phyloP scores from a whole-genome alignment of 2,329 filamentous ascomycete species.

The Rhynchosporium graminicola region DNA sequence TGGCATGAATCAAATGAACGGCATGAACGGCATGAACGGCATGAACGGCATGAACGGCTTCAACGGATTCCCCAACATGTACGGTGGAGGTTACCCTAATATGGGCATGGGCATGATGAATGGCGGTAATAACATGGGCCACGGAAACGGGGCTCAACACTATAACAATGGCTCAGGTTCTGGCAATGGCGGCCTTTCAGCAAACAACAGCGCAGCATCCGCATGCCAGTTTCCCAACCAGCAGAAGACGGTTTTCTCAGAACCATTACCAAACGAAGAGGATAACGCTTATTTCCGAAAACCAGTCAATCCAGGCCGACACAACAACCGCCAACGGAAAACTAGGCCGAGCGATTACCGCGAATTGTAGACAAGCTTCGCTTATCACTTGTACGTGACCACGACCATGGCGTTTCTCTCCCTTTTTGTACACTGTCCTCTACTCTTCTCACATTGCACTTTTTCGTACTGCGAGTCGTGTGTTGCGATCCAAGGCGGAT shows the following conservation, averaged over 20 bases:
- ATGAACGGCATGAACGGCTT: slow-evolving; percentile 46
- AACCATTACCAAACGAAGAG: slow-evolving; percentile 63
- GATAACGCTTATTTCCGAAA: slow-evolving; percentile 94
- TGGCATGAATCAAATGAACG: slow-evolving; percentile 45
- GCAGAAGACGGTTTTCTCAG: slow-evolving; percentile 50
- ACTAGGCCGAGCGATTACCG: slow-evolving; percentile 88
- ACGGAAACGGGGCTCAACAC: slow-evolving; percentile 9
- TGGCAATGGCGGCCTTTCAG: slow-evolving; percentile 23
- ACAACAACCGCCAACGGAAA: slow-evolving; percentile 77
- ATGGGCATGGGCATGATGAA: slow-evolving; percentile 38
- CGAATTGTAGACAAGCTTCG: slow-evolving; percentile 59
- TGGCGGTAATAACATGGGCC: slow-evolving; percentile 14
- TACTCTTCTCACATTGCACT: neutral
- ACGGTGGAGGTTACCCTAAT: slow-evolving; percentile 35
- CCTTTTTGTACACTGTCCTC: neutral
- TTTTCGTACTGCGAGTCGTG: neutral
- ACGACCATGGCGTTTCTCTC: neutral
- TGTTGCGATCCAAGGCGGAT: neutral
- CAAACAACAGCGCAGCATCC: slow-evolving; percentile 34
- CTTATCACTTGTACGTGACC: neutral
- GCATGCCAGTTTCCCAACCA: slow-evolving; percentile 54
- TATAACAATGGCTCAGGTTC: slow-evolving; percentile 2
- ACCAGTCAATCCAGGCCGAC: slow-evolving; percentile 90
- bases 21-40: slow-evolving; percentile 39
- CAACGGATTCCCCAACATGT: slow-evolving; percentile 17